Base-by-base conservation (phyloP, 2,329 filamentous ascomycete genomes). In the Cercospora canescens region DNA sequence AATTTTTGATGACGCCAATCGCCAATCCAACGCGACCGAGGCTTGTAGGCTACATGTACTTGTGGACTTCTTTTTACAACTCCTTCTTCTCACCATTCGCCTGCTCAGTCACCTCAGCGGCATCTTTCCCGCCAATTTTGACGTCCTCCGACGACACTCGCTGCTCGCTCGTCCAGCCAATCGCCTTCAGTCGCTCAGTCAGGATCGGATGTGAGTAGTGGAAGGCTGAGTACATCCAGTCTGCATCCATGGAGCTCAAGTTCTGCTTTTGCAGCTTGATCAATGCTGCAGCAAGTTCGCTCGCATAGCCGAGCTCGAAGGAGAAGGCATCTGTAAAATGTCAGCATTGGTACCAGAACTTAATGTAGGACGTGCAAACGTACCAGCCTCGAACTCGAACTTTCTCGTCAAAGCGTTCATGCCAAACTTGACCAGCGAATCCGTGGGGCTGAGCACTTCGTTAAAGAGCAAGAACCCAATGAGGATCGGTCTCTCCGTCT, bases 191-290 rank as follows among this genome's bases (percentile, higher is more conserved):
- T 75, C 95, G 89, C 86, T 99, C 96, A 1, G 94, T 91, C 71
- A 99, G 84, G 72, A 98, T 97, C 1, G 95, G 95, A 81, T 99
- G 95, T 26, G 94, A 97, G 85, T 96, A 97, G 83, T 99, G 94
- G 85, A 98, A 99, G 81, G 91, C 96, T 62, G 95, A 95, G 80
- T 96, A 99, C 87, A 97, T 89, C 91, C 92, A 96, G 81, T 99
- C 96, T 30, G 95, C 95, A 75, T 99, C 95, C 94, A 99, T 98
- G 68, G 92, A 96, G 81, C 93, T 96, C 72, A 99, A 86, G 78
- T 99, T 99, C 84, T 98, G 94, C 76, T 97, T 93, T 82, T 99
- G 96, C 60, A 99, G 91, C 84, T 97, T 97, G 82, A 99, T 93
- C 69, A 99, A 87, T 24, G 93, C 95, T 69, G 88, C 85, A 50